Conservation (phyloP, 2,329 filamentous ascomycete genomes). For the Pseudopithomyces chartarum region DNA sequence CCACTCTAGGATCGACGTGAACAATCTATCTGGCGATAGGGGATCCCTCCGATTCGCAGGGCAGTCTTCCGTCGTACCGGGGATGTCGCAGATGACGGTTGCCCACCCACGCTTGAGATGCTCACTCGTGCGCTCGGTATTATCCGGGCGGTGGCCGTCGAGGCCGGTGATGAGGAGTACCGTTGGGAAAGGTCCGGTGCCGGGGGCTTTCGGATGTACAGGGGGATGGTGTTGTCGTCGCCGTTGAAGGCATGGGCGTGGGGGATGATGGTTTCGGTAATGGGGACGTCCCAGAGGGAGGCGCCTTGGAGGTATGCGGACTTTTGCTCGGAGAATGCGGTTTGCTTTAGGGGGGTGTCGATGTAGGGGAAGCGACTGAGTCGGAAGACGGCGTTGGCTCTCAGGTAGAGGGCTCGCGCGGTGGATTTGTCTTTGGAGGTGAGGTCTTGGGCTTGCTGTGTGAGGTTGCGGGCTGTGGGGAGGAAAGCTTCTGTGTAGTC, state of each 20-base stretch:
- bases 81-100: slow-evolving; percentile 59
- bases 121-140: slow-evolving; percentile 50
- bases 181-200: slow-evolving; percentile 51
- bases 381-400: slow-evolving; percentile 72
- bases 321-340: slow-evolving; percentile 70
- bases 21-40: slow-evolving; percentile 57
- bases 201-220: slow-evolving; percentile 66
- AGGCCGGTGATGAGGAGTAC: slow-evolving; percentile 62
- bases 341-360: slow-evolving; percentile 56
- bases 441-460: slow-evolving; percentile 56
- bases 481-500: slow-evolving; percentile 68
- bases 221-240: slow-evolving; percentile 63
- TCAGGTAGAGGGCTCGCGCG: slow-evolving; percentile 67
- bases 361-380: slow-evolving; percentile 71
- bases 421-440: slow-evolving; percentile 53
- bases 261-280: slow-evolving; percentile 65
- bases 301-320: slow-evolving; percentile 63
- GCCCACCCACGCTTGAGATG: slow-evolving; percentile 55
- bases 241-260: slow-evolving; percentile 56
- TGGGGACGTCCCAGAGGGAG: slow-evolving; percentile 53
- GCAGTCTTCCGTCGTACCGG: slow-evolving; percentile 60
- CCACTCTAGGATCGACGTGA: slow-evolving; percentile 59
- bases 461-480: slow-evolving; percentile 63
- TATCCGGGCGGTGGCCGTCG: slow-evolving; percentile 62
- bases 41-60: slow-evolving; percentile 56